Percentiles rank a stretch among this genome's conserved stretches.
These are phyloP conservation scores for Chrysoporthe austroafricana DNA, from an alignment of 2,329 filamentous ascomycete species.

Conservation along the genomic window DNA sequence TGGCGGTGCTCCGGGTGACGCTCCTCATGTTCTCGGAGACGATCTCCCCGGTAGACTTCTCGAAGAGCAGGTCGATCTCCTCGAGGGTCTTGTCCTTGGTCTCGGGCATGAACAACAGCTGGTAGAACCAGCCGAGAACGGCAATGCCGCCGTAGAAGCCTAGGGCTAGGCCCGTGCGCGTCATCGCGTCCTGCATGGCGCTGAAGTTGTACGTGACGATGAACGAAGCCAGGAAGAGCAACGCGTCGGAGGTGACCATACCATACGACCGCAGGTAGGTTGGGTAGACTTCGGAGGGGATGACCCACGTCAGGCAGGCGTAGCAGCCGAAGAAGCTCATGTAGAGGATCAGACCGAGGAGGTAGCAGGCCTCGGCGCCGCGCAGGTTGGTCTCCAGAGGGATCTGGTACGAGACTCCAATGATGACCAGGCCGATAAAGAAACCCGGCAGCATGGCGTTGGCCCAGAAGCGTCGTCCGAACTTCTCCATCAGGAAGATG, in stretches of 20 bases:
- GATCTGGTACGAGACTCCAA: slow-evolving; percentile 67
- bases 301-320: slow-evolving; percentile 66
- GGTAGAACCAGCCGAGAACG: slow-evolving; percentile 71
- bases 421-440: slow-evolving; percentile 69
- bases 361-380: slow-evolving; percentile 62
- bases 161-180: slow-evolving; percentile 64
- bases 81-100: slow-evolving; percentile 71
- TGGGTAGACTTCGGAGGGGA: slow-evolving; percentile 72
- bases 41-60: slow-evolving; percentile 64
- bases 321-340: slow-evolving; percentile 71
- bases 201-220: slow-evolving; percentile 78
- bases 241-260: slow-evolving; percentile 71
- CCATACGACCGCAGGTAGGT: slow-evolving; percentile 74
- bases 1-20: slow-evolving; percentile 24
- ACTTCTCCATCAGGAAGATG: slow-evolving; percentile 72
- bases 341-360: slow-evolving; percentile 70
- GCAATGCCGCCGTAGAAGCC: slow-evolving; percentile 79
- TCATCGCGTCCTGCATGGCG: slow-evolving; percentile 71
- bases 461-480: slow-evolving; percentile 75
- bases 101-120: slow-evolving; percentile 76
- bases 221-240: slow-evolving; percentile 72
- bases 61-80: slow-evolving; percentile 72
- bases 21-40: slow-evolving; percentile 61
- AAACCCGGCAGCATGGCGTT: slow-evolving; percentile 73
- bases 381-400: slow-evolving; percentile 47